Evolutionary conservation across 2,329 filamentous ascomycete genomes (phyloP).

Genomic region (Ophiostoma perfectum): DNA sequence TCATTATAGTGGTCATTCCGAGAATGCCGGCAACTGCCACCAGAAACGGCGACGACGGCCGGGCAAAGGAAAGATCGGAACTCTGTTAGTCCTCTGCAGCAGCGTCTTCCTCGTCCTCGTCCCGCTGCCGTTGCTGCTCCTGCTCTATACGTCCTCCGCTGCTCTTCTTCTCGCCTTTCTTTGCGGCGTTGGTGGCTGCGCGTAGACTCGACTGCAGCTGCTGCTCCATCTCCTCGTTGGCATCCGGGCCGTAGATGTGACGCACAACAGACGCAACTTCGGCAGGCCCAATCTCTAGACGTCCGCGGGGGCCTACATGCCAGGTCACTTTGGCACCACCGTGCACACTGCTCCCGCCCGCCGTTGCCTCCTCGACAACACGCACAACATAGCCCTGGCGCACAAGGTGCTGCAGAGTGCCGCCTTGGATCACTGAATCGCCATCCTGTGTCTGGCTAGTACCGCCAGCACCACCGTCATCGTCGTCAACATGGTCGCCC

Average conservation of each 20-base stretch:
- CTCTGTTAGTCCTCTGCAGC: not conserved
- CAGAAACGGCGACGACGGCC: too few relatives aligned
- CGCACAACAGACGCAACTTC: constrained; percentile 67
- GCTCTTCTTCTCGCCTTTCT: not conserved
- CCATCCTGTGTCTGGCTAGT: constrained; percentile 7
- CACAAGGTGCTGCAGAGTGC: constrained; percentile 53
- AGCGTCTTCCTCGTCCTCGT: constrained; percentile 5
- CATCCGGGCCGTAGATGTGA: constrained; percentile 51
- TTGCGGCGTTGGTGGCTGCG: not conserved
- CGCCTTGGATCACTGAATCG: constrained; percentile 18
- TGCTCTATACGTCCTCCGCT: constrained; percentile 1
- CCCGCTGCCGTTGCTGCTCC: constrained; percentile 10
- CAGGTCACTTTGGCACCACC: constrained; percentile 57
- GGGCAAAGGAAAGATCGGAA: not conserved
- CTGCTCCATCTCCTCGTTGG: constrained; percentile 49
- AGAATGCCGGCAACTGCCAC: too few relatives aligned
- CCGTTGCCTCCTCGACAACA: constrained; percentile 57
- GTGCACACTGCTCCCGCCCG: not conserved
- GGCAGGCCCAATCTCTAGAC: constrained; percentile 73
- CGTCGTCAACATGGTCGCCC: constrained; percentile 27
- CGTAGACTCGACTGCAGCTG: constrained; percentile 59
- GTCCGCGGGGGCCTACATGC: constrained; percentile 77
- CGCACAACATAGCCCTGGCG: constrained; percentile 79
- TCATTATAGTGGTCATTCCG: too few relatives aligned
- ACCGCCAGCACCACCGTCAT: constrained; percentile 19